A percentile compares a stretch with the other conserved stretches of the same genome.
Conservation (phyloP, 2,329 filamentous ascomycete species). For the Nakataea oryzae region DNA sequence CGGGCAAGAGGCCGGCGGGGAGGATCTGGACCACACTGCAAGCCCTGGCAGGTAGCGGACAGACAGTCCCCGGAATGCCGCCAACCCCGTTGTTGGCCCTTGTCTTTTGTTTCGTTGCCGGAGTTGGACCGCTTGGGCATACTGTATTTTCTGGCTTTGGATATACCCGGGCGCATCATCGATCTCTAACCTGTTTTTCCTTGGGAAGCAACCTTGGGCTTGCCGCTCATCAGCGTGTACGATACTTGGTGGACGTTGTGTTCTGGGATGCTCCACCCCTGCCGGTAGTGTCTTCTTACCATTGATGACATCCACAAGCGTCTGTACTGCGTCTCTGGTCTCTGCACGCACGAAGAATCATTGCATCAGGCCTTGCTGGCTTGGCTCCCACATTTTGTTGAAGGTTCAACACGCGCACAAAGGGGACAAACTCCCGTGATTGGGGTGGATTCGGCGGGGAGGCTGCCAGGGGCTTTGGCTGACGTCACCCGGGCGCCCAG, state of each 20-base stretch:
- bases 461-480: not conserved
- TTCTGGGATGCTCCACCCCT: no score
- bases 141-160: not conserved
- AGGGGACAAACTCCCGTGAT: not conserved
- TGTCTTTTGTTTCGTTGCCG: not conserved
- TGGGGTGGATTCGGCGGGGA: not conserved
- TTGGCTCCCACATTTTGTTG: no score
- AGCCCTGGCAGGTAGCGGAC: not conserved
- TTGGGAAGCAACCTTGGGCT: not conserved
- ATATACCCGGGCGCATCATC: not conserved
- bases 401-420: no score
- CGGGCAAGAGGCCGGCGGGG: not conserved
- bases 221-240: not conserved
- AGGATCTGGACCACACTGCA: not conserved
- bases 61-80: not conserved
- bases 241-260: not conserved
- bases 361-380: no score
- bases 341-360: no score
- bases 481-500: not conserved
- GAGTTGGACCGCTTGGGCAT: not conserved
- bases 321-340: no score
- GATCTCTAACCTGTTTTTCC: not conserved
- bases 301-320: no score
- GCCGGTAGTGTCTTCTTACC: no score
- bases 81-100: not conserved